Evolutionary conservation across 2,329 filamentous ascomycete genomes (phyloP).

Genomic region (Pestalotiopsis sp.): DNA sequence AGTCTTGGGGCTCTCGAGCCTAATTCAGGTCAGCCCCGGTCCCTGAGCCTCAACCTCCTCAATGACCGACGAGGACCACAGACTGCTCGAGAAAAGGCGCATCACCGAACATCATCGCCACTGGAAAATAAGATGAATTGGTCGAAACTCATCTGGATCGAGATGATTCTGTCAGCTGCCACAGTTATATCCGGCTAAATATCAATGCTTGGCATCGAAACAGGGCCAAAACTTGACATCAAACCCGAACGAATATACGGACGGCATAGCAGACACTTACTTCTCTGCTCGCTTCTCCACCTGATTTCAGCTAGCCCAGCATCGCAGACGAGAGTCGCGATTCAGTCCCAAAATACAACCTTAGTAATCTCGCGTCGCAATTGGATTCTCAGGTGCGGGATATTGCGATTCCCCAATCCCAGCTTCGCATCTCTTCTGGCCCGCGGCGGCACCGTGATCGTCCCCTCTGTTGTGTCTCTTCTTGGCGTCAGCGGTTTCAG

Average conservation of each 20-base stretch:
- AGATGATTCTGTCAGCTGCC: not conserved
- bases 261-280: not conserved
- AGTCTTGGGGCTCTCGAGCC: not conserved
- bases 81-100: not conserved
- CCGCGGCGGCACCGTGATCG: not conserved
- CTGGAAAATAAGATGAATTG: not conserved
- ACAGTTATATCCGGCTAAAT: not conserved
- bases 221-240: not conserved
- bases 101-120: not conserved
- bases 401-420: not conserved
- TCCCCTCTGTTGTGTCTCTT: not conserved
- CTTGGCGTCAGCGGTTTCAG: constrained; percentile 12
- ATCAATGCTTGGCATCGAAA: not conserved
- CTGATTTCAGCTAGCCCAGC: not conserved
- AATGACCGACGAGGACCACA: not conserved
- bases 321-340: not conserved
- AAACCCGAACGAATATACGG: not conserved
- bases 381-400: not conserved
- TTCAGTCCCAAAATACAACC: not conserved
- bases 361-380: not conserved
- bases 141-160: not conserved
- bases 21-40: not conserved
- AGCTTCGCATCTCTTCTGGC: not conserved
- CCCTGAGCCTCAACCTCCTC: not conserved
- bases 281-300: not conserved